Percentiles rank a stretch among this genome's conserved stretches.
Conservation (phyloP, 768 basidiomycete genomes). For the Tulasnella sp. region DNA sequence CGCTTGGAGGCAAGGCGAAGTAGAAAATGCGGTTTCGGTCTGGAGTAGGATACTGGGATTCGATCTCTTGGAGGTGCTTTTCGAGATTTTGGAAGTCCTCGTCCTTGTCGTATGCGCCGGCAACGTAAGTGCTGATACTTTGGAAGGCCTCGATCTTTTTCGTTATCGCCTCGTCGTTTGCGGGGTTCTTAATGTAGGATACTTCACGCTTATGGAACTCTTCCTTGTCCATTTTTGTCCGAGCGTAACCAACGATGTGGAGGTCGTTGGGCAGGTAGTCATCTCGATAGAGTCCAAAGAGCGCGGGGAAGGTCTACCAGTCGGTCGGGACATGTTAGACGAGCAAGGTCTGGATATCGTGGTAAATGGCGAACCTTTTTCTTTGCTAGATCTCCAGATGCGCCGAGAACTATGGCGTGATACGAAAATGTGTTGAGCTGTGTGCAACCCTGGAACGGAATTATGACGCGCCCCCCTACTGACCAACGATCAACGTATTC, state of each 20-base stretch:
- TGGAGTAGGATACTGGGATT: slow-evolving; percentile 66
- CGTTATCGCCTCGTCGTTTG: slow-evolving; percentile 61
- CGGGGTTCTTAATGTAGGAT: slow-evolving; percentile 80
- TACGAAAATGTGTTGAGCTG: slow-evolving; percentile 35
- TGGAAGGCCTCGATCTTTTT: slow-evolving; percentile 83
- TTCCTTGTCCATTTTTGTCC: slow-evolving; percentile 86
- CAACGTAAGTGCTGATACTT: slow-evolving; percentile 73
- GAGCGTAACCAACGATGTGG: slow-evolving; percentile 94
- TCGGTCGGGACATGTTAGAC: slow-evolving; percentile 32
- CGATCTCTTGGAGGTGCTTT: slow-evolving; percentile 75
- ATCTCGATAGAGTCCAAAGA: slow-evolving; percentile 84
- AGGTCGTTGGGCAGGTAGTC: slow-evolving; percentile 79
- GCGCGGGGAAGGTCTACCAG: slow-evolving; percentile 86
- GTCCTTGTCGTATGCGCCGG: slow-evolving; percentile 87
- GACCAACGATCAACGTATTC: slow-evolving; percentile 88
- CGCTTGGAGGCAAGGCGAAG: slow-evolving; percentile 95
- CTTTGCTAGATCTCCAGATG: slow-evolving; percentile 97
- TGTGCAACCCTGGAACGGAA: neutral
- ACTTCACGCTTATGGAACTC: slow-evolving; percentile 86
- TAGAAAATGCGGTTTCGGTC: slow-evolving; percentile 86
- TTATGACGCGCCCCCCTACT: slow-evolving; percentile 43
- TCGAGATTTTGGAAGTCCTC: slow-evolving; percentile 77
- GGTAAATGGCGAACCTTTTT: slow-evolving; percentile 76
- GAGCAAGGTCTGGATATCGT: slow-evolving; percentile 19
- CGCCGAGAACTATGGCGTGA: slow-evolving; percentile 73